Base-by-base conservation (phyloP, 306 rosid genomes). In the Lablab purpureus region DNA sequence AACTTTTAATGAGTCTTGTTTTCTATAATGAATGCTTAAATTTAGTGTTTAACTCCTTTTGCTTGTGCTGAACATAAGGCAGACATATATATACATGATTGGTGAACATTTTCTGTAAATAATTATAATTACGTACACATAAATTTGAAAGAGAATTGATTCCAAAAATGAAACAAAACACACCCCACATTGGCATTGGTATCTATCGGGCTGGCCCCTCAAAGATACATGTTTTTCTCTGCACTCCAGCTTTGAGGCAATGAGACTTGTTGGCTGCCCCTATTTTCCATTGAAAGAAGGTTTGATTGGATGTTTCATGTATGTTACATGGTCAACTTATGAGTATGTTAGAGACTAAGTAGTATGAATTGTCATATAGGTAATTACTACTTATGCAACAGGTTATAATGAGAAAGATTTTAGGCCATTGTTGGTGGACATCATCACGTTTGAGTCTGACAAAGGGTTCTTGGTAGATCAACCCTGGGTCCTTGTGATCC, bases 361-460 rank as follows among this genome's bases (percentile, higher is more conserved):
- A 62, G 43, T 23, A 67, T 77, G 76, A 66, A 82, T 34, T 71
- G 74, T 81, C 84, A 62, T 69, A 11, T 51, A 37, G 72, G 79
- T 83, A 84, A 79, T 73, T 66, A 87, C 83, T 63, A 81, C 71
- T 74, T 30, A 55, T 36, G 84, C 76, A 82, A 62, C 69, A 47
- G 21, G 73, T 73, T 64, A 50, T 23, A 10, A 28, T 64, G 84
- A 76, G 58, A 27, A 76, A 80, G 45, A 77, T 71, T 88, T 77
- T 78, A 55, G 81, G 85, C 92, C 90, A 73, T 91, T 85, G 75
- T 84, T 88, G 71, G 91, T 85, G 94, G 77, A 76, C 78, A 77
- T 25, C 65, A 71, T 81, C 88, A 78, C 76, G 12, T 67, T 82
- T 67, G 27, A 76, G 49, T 69, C 91, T 83, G 91, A 84, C 83